Evolutionary conservation across 176 grass and related monocot genomes (phyloP), one percentile per base, ranked within the genome.

Genomic region (Dendrocalamus sinicus): DNA sequence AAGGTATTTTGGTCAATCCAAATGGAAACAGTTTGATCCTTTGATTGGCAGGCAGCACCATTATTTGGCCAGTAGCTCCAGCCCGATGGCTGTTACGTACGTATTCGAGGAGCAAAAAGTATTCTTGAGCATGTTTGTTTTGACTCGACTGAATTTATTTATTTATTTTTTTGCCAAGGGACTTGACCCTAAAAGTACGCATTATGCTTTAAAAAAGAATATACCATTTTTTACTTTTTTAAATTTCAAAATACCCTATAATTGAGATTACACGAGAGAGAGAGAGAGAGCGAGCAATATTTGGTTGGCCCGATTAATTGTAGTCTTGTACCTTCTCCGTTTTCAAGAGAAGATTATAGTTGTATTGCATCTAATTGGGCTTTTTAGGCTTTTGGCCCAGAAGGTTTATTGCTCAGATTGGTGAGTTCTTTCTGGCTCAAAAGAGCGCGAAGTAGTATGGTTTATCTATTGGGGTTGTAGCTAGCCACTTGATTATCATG

Each of bases 301-400:
- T 65, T 65, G 26, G 59, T 32, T 30, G 72, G 72, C 50, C 37
- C 6, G 26, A 14, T 6, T 30, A 14, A 7, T 2, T 61, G 22
- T 24, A 24, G 26, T 65, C 1, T 15, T 7, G 26, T 15, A 15
- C 12, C 26, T 32, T 32, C 5, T 15, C 4, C 60, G 4, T 28
- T 63, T 63, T 5, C 4, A 28, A 37, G 64, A 67, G 30, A 67
- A 37, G 64, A 37, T 16, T 67, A 17, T 20, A 17, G 0, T 1
- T 65, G 59, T 48, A 67, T 19, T 65, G 43, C 12, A 67, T 57
- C 16, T 75, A 40, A 28, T 37, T 85, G 64, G 83, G 50, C 64
- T 51, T 69, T 77, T 19, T 8, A 17, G 11, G 26, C 12, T 57
- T 37, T 48, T 5, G 8, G 83, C 83, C 83, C 73, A 47, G 37